Evolutionary conservation across 108 stramenopile genomes (phyloP).

Genomic region (Pseudonitzschia delicatissima): DNA sequence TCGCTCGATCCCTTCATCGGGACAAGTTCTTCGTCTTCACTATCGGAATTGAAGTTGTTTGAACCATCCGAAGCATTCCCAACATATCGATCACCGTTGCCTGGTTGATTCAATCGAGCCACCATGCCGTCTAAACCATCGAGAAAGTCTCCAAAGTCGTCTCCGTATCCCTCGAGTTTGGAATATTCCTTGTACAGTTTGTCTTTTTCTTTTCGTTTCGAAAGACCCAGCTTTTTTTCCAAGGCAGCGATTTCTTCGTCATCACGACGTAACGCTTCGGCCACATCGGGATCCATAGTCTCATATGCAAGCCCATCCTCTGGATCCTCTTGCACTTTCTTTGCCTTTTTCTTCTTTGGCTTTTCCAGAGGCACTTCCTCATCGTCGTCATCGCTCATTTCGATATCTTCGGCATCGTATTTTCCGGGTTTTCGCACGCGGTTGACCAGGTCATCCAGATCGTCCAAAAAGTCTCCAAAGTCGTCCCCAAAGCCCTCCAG

Average conservation of each 20-base stretch:
- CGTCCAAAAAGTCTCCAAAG: slow-evolving; percentile 81
- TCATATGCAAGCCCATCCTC: background rate
- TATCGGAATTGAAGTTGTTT: too few relatives aligned
- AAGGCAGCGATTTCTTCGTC: slow-evolving; percentile 71
- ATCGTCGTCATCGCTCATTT: background rate
- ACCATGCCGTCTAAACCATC: slow-evolving; percentile 71
- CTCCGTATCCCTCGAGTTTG: slow-evolving; percentile 76
- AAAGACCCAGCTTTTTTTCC: slow-evolving; percentile 58
- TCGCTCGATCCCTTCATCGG: slow-evolving; percentile 37
- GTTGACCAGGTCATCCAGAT: slow-evolving; percentile 54
- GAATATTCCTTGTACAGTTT: slow-evolving; percentile 74
- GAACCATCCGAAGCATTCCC: too few relatives aligned
- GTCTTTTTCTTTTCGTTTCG: slow-evolving; percentile 32
- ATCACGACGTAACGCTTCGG: slow-evolving; percentile 57
- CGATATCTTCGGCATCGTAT: background rate
- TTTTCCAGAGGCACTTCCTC: background rate
- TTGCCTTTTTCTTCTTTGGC: background rate
- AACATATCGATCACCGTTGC: background rate
- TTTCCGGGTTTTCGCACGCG: slow-evolving; percentile 19
- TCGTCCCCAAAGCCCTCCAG: slow-evolving; percentile 84
- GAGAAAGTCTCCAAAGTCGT: slow-evolving; percentile 81
- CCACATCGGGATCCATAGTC: slow-evolving; percentile 42
- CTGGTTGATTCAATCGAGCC: slow-evolving; percentile 31
- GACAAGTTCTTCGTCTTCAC: slow-evolving; percentile 35
- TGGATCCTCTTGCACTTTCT: background rate